phyloP scores from a whole-genome alignment of 2,329 filamentous ascomycete species.

The Cadophora sp. region DNA sequence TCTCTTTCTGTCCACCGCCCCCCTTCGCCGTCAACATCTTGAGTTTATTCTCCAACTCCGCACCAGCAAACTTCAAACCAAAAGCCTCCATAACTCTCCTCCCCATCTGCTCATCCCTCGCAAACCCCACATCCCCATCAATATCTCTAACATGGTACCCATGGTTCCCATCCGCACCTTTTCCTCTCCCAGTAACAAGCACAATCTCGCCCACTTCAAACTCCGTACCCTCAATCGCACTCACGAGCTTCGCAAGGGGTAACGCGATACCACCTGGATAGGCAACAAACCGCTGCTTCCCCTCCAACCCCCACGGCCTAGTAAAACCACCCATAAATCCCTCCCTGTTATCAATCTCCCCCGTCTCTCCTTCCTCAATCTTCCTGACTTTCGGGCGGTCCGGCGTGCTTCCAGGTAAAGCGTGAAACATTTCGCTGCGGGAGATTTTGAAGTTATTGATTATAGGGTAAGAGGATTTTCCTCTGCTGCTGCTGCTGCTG shows the following conservation, averaged over 20 bases:
- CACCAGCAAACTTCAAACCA: background rate
- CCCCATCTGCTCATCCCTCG: background rate
- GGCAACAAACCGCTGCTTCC: background rate
- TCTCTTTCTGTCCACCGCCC: background rate
- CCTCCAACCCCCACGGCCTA: background rate
- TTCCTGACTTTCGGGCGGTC: background rate
- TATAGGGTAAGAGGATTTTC: background rate
- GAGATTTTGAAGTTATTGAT: background rate
- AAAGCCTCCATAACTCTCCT: background rate
- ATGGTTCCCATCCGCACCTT: background rate
- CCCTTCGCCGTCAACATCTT: background rate
- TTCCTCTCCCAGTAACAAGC: background rate
- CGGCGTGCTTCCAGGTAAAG: background rate
- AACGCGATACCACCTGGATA: background rate
- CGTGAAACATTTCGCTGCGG: background rate
- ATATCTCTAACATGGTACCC: background rate
- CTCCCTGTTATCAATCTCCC: background rate
- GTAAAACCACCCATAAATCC: background rate
- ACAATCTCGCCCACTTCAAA: background rate
- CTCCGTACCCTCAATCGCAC: background rate
- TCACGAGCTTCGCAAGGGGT: background rate
- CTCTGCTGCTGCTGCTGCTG: background rate
- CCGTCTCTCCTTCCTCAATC: background rate
- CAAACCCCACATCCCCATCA: background rate
- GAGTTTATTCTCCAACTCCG: background rate